Evolutionary conservation across 192 early-diverging fungal species (phyloP), one percentile per base, ranked within the genome.

Genomic region (Thamnidium elegans): DNA sequence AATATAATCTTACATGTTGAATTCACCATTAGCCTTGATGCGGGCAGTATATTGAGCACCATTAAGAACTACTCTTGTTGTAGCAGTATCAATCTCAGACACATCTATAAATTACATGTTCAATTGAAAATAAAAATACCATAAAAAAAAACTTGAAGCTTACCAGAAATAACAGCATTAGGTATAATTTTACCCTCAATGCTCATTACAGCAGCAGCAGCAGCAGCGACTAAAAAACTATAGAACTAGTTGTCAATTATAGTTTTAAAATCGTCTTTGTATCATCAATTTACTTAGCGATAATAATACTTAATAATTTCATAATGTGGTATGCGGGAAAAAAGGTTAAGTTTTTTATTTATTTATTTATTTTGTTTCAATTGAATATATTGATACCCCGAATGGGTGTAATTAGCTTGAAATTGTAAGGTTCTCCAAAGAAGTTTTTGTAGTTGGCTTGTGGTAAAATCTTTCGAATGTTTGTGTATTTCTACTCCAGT

Each of bases 91-190:
- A 7, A 54, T 50, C 31, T n/a, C n/a, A 0, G 17, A 15, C 5
- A 44, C 26, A 53, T 50, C 60, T 50, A 63, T n/a, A 63, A 39
- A 0, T 39, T 39, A 9, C 9, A 39, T 39, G 9, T 21, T 17
- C 6, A 39, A 20, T 19, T 9, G 2, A 45, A 2, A n/a, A 17
- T 36, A 4, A 21, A 11, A 5, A 39, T 19, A 4, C n/a, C n/a
- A 15, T 8, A 4, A 36, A 14, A 4, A 44, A 20, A 58, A 14
- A 58, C n/a, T 9, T 45, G 19, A 15, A 31, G 14, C 34, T 30
- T 63, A 64, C 63, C 51, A 54, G 17, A 19, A 21, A 64, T 43
- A 46, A 52, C n/a, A 26, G 50, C 39, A 17, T 64, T 54, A 15
- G 14, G 4, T 13, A 13, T 53, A 54, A 64, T 64, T 7, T n/a